These are phyloP conservation scores for Saposhnikovia divaricata DNA, from an alignment of 129 eudicot species.

Conservation along the genomic window DNA sequence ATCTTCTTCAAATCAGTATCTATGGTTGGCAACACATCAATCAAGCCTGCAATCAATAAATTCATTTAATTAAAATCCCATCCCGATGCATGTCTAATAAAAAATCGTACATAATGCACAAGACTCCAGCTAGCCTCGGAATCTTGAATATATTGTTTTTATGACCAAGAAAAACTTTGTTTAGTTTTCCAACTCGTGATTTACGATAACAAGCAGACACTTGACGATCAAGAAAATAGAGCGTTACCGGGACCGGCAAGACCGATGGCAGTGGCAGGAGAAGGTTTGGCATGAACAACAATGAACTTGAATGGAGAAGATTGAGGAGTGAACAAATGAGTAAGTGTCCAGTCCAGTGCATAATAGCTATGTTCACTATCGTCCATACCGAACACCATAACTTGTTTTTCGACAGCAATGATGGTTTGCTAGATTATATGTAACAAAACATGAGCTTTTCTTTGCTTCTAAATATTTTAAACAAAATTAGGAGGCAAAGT, in stretches of 20 bases:
- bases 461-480: too few relatives aligned
- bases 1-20: constrained; percentile 77
- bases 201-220: background rate
- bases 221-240: background rate
- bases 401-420: constrained; percentile 42
- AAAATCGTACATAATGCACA: background rate
- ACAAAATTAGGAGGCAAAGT: too few relatives aligned
- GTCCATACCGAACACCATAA: constrained; percentile 68
- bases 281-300: constrained; percentile 60
- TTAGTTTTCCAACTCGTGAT: background rate
- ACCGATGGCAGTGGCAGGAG: constrained; percentile 49
- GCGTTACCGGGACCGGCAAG: constrained; percentile 60
- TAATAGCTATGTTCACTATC: constrained; percentile 75
- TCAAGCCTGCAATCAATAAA: constrained; percentile 32
- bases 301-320: constrained; percentile 47
- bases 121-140: background rate
- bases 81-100: background rate
- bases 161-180: background rate
- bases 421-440: background rate
- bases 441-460: too few relatives aligned
- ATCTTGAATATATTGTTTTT: too few relatives aligned
- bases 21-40: constrained; percentile 56
- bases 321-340: constrained; percentile 43
- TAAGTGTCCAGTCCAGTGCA: constrained; percentile 69
- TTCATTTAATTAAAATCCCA: background rate